Evolutionary conservation across 257 asterid species (phyloP).

Genomic region (Eucommia ulmoides): DNA sequence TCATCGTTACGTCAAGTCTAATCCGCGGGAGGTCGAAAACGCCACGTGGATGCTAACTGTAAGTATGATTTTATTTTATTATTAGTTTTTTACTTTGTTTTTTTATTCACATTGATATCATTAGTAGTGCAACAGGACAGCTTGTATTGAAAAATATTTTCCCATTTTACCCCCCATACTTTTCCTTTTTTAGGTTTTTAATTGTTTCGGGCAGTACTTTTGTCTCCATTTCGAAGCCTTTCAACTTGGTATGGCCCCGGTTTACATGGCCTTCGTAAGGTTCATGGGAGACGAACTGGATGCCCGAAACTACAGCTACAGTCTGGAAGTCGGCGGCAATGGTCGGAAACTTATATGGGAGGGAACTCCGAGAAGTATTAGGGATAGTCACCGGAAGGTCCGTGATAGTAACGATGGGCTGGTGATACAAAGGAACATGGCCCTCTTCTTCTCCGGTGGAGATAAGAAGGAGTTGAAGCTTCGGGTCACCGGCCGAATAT

Average conservation of each 20-base stretch:
- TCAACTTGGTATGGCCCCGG: conserved; percentile 40
- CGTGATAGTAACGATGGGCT: conserved; percentile 54
- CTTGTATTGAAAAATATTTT: neutral
- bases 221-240: conserved; percentile 48
- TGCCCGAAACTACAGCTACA: conserved; percentile 40
- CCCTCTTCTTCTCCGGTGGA: conserved; percentile 43
- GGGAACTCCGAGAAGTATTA: conserved; percentile 45
- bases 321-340: conserved; percentile 50
- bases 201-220: conserved; percentile 41
- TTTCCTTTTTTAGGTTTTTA: conserved; percentile 27
- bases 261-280: conserved; percentile 44
- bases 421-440: conserved; percentile 39
- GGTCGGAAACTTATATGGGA: conserved; percentile 46
- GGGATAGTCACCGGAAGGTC: conserved; percentile 47
- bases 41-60: conserved; percentile 61
- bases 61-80: conserved; percentile 6
- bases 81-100: neutral
- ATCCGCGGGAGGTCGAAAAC: conserved; percentile 45
- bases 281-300: conserved; percentile 44
- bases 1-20: conserved; percentile 50
- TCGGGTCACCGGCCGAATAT: conserved; percentile 38
- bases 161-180: neutral
- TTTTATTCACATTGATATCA: neutral
- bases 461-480: conserved; percentile 47
- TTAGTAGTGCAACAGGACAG: neutral